Conservation (phyloP, 306 rosid genomes). For the Dalbergia cochinchinensis region DNA sequence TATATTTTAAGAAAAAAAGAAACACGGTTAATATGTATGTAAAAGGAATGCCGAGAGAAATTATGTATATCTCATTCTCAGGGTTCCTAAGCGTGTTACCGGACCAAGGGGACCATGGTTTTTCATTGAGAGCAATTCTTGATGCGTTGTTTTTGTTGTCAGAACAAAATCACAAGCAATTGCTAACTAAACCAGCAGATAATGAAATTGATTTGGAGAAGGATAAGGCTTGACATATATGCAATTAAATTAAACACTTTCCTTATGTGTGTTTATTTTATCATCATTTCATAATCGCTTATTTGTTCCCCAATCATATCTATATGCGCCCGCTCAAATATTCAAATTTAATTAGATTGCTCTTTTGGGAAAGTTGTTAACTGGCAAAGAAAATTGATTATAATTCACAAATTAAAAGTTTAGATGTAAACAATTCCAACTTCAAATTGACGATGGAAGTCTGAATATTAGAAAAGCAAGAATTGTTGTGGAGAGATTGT, state of each 20-base stretch:
- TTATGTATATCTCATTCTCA: background rate
- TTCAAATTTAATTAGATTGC: too few relatives aligned
- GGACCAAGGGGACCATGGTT: conserved; percentile 3
- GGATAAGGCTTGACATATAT: background rate
- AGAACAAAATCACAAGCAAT: background rate
- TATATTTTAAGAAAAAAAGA: background rate
- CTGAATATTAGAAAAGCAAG: too few relatives aligned
- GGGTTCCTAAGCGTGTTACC: background rate
- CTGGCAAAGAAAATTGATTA: too few relatives aligned
- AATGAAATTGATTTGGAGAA: conserved; percentile 1
- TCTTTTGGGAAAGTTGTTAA: too few relatives aligned
- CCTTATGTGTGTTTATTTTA: background rate
- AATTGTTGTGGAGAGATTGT: too few relatives aligned
- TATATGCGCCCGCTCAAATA: too few relatives aligned
- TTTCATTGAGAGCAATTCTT: conserved; percentile 3
- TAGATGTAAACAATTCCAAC: too few relatives aligned
- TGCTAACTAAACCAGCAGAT: background rate
- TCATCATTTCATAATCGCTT: too few relatives aligned
- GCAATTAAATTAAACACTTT: background rate
- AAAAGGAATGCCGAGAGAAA: background rate
- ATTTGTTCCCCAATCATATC: too few relatives aligned
- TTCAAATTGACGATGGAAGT: too few relatives aligned
- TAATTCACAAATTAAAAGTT: too few relatives aligned
- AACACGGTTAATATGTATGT: background rate
- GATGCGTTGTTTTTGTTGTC: background rate